Evolutionary conservation across 1,139 yeast genomes (phyloP).

Genomic region (Pichia inconspicua): DNA sequence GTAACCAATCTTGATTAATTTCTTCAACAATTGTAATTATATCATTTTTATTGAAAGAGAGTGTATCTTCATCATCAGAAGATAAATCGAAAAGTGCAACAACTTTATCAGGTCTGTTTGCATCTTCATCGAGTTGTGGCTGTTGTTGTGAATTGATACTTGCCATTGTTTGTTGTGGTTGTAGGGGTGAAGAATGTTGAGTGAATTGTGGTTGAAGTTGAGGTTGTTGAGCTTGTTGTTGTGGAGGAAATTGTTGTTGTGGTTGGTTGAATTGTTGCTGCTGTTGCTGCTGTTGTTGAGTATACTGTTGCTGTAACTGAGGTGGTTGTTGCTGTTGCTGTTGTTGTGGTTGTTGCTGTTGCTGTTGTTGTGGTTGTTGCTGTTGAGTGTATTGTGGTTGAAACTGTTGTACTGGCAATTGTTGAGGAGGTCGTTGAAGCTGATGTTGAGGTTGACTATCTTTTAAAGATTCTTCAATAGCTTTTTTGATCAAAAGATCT

Average conservation of each 20-base stretch:
- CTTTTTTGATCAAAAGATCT: slow-evolving; percentile 76
- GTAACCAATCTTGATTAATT: slow-evolving; percentile 93
- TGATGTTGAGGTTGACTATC: slow-evolving; percentile 34
- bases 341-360: too few species aligned
- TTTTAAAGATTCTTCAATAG: slow-evolving; percentile 65
- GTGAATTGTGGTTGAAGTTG: neutral
- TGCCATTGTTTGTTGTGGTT: neutral
- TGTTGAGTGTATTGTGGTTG: slow-evolving; percentile 1
- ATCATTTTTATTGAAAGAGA: slow-evolving; percentile 68
- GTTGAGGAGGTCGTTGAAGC: slow-evolving; percentile 1
- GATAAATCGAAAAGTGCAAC: slow-evolving; percentile 78
- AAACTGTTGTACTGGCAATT: neutral
- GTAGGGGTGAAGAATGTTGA: slow-evolving; percentile 1
- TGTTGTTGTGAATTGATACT: neutral
- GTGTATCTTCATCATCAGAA: slow-evolving; percentile 63
- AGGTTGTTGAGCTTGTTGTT: neutral
- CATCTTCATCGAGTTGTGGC: slow-evolving; percentile 5
- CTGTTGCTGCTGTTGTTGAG: slow-evolving; percentile 1
- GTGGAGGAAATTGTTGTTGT: too few species aligned
- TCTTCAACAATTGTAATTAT: slow-evolving; percentile 78
- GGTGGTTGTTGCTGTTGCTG: neutral
- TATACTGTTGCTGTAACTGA: neutral
- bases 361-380: neutral
- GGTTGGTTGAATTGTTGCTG: neutral
- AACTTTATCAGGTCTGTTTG: slow-evolving; percentile 44